Evolutionary conservation across 2,329 filamentous ascomycete genomes (phyloP).

Genomic region (Cytospora piceae): DNA sequence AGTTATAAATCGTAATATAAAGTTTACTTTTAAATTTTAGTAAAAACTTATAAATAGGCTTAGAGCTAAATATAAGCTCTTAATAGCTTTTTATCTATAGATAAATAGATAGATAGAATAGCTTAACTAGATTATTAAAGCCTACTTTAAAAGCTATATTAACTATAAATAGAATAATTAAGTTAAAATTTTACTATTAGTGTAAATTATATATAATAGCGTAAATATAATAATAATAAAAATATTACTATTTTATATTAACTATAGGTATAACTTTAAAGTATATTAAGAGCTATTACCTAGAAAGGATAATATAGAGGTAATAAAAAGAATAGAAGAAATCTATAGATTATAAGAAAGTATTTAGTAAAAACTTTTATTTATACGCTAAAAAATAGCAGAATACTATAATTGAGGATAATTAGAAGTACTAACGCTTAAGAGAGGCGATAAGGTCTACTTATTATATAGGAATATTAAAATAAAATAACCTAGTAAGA

Average conservation of each 20-base stretch:
- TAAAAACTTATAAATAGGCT: no score
- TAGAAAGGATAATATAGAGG: neutral
- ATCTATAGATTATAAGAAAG: neutral
- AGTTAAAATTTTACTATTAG: no score
- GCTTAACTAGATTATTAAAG: neutral
- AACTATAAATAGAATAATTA: no score
- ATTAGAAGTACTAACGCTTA: neutral
- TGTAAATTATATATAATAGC: no score
- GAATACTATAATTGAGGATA: no score
- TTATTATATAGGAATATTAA: neutral
- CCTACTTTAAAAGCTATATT: slow-evolving; percentile 2
- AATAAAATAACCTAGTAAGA: neutral
- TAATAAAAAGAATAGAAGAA: slow-evolving; percentile 7
- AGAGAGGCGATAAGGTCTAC: neutral
- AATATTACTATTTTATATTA: no score
- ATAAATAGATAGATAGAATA: neutral
- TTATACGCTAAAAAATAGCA: neutral
- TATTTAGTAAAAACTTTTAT: neutral
- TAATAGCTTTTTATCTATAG: neutral
- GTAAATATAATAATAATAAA: no score
- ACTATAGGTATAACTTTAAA: no score
- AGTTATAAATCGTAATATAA: no score
- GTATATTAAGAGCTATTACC: neutral
- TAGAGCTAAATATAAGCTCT: neutral
- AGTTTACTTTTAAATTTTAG: no score